Base-by-base conservation (phyloP, 169 alveolate genomes). In the Cardiosporidium cionae region DNA sequence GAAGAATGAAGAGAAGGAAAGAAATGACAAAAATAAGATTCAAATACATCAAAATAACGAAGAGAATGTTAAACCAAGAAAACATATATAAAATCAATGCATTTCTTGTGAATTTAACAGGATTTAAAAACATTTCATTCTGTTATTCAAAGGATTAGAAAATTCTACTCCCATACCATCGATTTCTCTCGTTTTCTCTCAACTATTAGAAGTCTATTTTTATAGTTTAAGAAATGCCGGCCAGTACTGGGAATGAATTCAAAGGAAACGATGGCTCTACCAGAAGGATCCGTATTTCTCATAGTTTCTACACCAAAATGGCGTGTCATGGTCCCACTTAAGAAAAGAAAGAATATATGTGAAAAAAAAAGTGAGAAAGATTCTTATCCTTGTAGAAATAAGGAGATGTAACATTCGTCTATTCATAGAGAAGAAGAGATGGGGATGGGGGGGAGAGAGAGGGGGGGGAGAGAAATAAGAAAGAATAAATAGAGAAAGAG, bases 221-320 rank as follows among this genome's bases (percentile, higher is more conserved):
- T 75, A 31, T 75, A 75, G 32, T 72, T 70, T 67, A 75, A 25
- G 23, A 75, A 22, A 58, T 75, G 81, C 75, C 72, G 58, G 35
- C 81, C 81, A 67, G 81, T 6, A 44, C 80, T 71, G 22, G 84
- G 84, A 2, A 79, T 64, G 76, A 66, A 79, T 65, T 65, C 73
- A 66, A 79, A 79, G 7, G 33, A 34, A 4, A 78, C 72, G 25
- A 37, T 54, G 28, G 67, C 79, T 32, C 69, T 52, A 53, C 84
- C 84, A 0, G 80, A 68, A 6, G 63, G 54, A 62, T 72, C 80
- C 9, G 71, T 79, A 63, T 52, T 62, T 65, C 72, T 68, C 23
- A 65, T 72, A 31, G 84, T 79, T 58, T 66, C 75, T 27, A 79
- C 80, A 28, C 84, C 84, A 5, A 73, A 68, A 33, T 73, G 76